Conservation (phyloP, 2,329 filamentous ascomycete genomes). For the Xylariomycetidae sp. region DNA sequence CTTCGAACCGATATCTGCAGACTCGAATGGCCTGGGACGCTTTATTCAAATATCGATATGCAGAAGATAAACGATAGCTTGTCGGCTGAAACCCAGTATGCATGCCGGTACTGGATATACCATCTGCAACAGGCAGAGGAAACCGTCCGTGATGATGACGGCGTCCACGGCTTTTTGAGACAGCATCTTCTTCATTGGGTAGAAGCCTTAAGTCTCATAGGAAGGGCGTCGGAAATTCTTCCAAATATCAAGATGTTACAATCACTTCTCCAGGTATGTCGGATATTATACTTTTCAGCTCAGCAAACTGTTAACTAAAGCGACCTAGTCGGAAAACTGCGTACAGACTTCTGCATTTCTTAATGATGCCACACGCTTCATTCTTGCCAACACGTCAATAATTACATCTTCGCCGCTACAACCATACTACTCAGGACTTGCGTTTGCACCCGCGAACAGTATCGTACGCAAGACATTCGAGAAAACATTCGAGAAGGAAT, state of each 20-base stretch:
- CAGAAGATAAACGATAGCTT: slow-evolving; percentile 4
- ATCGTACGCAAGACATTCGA: slow-evolving; percentile 18
- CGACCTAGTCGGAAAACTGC: slow-evolving; percentile 3
- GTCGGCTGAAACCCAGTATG: slow-evolving; percentile 8
- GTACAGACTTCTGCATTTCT: slow-evolving; percentile 12
- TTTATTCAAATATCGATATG: slow-evolving; percentile 1
- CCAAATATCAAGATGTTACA: slow-evolving; percentile 7
- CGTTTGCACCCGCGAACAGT: slow-evolving; percentile 26
- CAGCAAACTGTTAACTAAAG: slow-evolving; percentile 2
- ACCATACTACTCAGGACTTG: slow-evolving; percentile 26
- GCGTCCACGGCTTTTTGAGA: slow-evolving; percentile 4
- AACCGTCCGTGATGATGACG: neutral
- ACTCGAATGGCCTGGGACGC: neutral
- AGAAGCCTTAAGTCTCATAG: slow-evolving; percentile 5
- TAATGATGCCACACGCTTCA: slow-evolving; percentile 21
- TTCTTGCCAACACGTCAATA: slow-evolving; percentile 15
- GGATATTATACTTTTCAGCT: neutral
- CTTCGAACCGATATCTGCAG: neutral
- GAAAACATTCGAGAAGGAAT: slow-evolving; percentile 9
- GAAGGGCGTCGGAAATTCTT: slow-evolving; percentile 10
- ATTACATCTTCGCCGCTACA: slow-evolving; percentile 27
- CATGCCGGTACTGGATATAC: slow-evolving; percentile 11
- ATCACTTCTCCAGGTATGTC: slow-evolving; percentile 9
- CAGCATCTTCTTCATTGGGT: slow-evolving; percentile 9
- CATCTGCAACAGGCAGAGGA: slow-evolving; percentile 3